Evolutionary conservation across 2,329 filamentous ascomycete genomes (phyloP).

Genomic region (Diaporthe vexans): DNA sequence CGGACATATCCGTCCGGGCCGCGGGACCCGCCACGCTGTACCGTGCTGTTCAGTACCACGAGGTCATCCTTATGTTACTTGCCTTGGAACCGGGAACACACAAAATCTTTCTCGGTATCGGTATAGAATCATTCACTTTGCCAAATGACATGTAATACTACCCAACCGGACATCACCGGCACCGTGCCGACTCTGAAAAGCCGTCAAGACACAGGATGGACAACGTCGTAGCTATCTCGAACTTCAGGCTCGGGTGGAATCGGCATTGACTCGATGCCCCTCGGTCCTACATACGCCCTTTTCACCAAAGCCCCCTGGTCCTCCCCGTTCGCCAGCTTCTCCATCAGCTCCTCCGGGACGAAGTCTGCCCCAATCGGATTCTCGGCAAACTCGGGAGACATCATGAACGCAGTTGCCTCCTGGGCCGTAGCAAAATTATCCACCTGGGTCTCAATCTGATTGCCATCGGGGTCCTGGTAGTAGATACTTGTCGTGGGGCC

Average conservation of each 20-base stretch:
- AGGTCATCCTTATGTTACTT: too few relatives aligned
- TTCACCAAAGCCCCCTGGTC: constrained; percentile 7
- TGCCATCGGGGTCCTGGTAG: constrained; percentile 64
- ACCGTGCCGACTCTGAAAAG: too few relatives aligned
- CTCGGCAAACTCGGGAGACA: constrained; percentile 49
- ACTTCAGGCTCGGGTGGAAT: constrained; percentile 8
- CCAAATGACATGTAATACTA: too few relatives aligned
- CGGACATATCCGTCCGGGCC: too few relatives aligned
- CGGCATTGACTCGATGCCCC: neutral
- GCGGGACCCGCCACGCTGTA: too few relatives aligned
- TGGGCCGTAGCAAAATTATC: constrained; percentile 56
- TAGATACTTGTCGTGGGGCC: constrained; percentile 62
- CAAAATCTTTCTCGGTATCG: too few relatives aligned
- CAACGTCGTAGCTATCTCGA: neutral
- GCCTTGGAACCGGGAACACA: too few relatives aligned
- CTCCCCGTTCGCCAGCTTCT: neutral
- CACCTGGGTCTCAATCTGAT: constrained; percentile 62
- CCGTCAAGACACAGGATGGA: too few relatives aligned
- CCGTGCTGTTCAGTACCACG: too few relatives aligned
- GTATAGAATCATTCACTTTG: too few relatives aligned
- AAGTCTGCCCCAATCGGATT: constrained; percentile 52
- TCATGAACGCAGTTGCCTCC: constrained; percentile 58
- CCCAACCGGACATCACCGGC: too few relatives aligned
- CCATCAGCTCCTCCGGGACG: constrained; percentile 38
- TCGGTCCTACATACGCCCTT: neutral